Base-by-base conservation (phyloP, 73 alveolate genomes). In the Loxodes magnus region DNA sequence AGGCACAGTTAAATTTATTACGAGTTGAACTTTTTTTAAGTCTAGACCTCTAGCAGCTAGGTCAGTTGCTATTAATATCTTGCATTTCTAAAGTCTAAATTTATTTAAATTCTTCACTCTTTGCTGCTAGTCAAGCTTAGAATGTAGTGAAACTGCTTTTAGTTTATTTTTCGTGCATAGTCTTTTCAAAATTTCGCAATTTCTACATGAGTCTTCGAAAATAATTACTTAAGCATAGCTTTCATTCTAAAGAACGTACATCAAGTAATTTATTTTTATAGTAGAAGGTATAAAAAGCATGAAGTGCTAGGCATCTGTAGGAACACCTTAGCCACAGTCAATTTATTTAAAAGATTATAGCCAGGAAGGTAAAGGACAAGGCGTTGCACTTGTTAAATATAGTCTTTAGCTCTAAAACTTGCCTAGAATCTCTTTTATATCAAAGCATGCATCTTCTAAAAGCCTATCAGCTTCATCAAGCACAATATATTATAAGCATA, bases 21-120 rank as follows among this genome's bases (percentile, higher is more conserved):
- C 95, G 25, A 87, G 58, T 42, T 84, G 90, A n/a, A 91, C 98
- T 23, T 71, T 73, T 2, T 96, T 96, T 14, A 91, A 77, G 71
- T 91, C 98, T 9, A 91, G 70, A 0, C 98, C 98, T 56, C 99
- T 82, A 9, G 98, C 82, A 28, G 99, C 96, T 39, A 93, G 88
- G 76, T 93, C 99, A 12, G 99, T 93, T n/a, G 98, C 92, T 22
- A 93, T 88, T 44, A 93, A 70, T 26, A 91, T 76, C 46, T 87
- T 67, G 17, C 90, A 62, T 37, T 77, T 83, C 26, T 81, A 80
- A 5, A 74, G 43, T 69, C 84, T 77, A 70, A 87, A 91, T 57
- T 80, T 72, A 43, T 85, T 84, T 26, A 91, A 61, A 26, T 92
- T 90, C n/a, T 73, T 63, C 35, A 87, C 70, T 70, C 98, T 73